These are phyloP conservation scores for Rhododendron mucronatum DNA, from an alignment of 148 eudicot genomes.

Conservation along the genomic window DNA sequence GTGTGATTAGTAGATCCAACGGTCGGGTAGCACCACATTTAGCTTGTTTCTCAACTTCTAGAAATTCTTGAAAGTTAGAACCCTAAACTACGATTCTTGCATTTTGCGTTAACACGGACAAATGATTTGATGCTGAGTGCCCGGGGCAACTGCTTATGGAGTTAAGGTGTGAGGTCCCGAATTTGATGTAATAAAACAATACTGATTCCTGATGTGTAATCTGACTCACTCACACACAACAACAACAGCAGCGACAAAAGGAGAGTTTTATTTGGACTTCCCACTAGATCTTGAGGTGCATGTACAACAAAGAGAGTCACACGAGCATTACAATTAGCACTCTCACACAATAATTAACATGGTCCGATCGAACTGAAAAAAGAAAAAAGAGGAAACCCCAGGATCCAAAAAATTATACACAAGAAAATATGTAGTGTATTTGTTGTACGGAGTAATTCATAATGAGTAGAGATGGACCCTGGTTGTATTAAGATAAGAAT, in stretches of 20 bases:
- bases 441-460: background rate
- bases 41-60: background rate
- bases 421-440: background rate
- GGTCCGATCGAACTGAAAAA: background rate
- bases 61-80: background rate
- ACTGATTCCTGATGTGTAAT: background rate
- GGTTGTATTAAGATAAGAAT: background rate
- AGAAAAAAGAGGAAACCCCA: background rate
- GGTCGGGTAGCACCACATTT: background rate
- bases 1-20: background rate
- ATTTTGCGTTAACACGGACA: too few species aligned
- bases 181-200: background rate
- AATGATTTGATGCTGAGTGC: background rate
- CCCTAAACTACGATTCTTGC: background rate
- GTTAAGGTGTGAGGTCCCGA: background rate
- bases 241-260: background rate
- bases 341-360: background rate
- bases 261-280: background rate
- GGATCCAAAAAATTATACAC: background rate
- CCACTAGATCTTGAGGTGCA: background rate
- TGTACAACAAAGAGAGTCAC: background rate
- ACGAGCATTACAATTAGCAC: background rate
- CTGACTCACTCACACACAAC: background rate
- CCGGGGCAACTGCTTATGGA: background rate
- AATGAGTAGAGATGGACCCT: background rate